Conservation (phyloP, 2,329 filamentous ascomycete genomes). For the Iodosphaeria phyllophila region DNA sequence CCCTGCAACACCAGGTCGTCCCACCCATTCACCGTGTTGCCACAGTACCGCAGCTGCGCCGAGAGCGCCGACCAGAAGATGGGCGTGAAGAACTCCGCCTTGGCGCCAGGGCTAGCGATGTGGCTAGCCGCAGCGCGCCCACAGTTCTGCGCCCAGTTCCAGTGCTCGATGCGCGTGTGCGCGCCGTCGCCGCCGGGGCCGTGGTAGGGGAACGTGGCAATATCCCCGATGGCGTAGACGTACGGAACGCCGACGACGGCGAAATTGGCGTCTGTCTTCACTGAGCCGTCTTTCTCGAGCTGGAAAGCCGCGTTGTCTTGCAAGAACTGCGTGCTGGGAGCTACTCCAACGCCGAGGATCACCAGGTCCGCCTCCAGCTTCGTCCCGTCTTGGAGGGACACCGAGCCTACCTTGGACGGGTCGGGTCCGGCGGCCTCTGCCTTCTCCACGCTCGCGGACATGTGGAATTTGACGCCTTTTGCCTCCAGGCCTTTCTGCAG, state of each 20-base stretch:
- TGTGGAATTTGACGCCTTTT: constrained; percentile 75
- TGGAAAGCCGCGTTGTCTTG: constrained; percentile 48
- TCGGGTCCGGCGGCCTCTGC: constrained; percentile 54
- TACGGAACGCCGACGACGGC: constrained; percentile 57
- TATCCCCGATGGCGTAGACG: constrained; percentile 88
- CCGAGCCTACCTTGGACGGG: constrained; percentile 55
- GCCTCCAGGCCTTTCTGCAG: constrained; percentile 66
- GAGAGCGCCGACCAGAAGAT: constrained; percentile 95
- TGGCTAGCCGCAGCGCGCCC: constrained; percentile 63
- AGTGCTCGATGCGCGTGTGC: constrained; percentile 79
- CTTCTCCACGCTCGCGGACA: constrained; percentile 66
- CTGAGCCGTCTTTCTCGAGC: constrained; percentile 69
- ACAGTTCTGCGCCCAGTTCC: constrained; percentile 92
- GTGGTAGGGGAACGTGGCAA: constrained; percentile 85
- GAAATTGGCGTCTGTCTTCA: constrained; percentile 67
- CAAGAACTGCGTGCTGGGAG: constrained; percentile 70
- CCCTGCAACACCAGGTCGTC: constrained; percentile 75
- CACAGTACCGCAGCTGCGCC: constrained; percentile 80
- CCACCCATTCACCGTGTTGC: constrained; percentile 65
- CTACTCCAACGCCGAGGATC: constrained; percentile 77
- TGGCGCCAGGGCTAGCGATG: constrained; percentile 47
- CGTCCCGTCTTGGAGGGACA: constrained; percentile 74
- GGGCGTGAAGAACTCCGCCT: constrained; percentile 62
- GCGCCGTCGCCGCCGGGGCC: constrained; percentile 66
- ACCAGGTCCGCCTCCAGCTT: constrained; percentile 74